phyloP scores from a whole-genome alignment of 176 grass and related monocot genomes.

The Cenchrus purpureus region DNA sequence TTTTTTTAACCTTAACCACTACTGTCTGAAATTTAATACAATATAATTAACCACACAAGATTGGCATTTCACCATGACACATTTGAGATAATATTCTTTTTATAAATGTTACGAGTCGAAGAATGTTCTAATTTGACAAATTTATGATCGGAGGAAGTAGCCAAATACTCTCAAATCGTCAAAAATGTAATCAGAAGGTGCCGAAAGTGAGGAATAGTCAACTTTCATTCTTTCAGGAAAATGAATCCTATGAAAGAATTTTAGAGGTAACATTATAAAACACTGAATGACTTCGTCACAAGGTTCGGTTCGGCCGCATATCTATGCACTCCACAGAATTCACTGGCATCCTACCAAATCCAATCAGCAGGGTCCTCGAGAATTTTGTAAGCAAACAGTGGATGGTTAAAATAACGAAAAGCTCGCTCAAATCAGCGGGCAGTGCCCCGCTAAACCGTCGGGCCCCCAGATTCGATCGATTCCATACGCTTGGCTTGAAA shows the following conservation, averaged over 20 bases:
- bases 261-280: not conserved
- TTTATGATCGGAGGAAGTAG: not conserved
- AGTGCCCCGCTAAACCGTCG: constrained; percentile 15
- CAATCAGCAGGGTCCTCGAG: not conserved
- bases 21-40: no score
- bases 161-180: not conserved
- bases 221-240: not conserved
- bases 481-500: not conserved
- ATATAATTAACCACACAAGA: no score
- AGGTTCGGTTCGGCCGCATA: not conserved
- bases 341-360: constrained; percentile 26
- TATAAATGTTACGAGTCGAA: no score
- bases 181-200: not conserved
- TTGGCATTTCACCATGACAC: no score
- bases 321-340: not conserved
- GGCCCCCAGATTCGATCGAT: not conserved
- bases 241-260: not conserved
- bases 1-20: no score
- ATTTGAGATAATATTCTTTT: no score
- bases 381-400: not conserved
- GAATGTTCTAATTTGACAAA: no score
- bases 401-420: not conserved
- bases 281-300: not conserved
- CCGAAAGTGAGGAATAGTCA: not conserved
- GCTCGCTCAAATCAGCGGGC: not conserved